Conservation (phyloP, 2,329 filamentous ascomycete genomes). For the Aurifilum marmelostoma region DNA sequence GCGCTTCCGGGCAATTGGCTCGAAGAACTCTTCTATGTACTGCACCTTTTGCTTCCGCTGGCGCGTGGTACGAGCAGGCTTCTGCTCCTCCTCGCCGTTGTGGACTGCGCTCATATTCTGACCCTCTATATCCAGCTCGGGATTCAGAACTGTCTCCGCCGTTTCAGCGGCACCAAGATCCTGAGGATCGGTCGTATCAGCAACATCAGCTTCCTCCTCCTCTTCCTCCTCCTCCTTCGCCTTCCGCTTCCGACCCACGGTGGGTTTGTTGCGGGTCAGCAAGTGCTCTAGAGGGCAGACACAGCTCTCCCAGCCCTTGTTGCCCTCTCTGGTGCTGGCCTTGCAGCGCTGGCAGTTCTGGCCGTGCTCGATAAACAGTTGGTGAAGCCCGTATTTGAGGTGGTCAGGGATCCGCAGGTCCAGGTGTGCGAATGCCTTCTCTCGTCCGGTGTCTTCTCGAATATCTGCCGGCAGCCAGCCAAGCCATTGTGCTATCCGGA, state of each 20-base stretch:
- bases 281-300: conserved; percentile 48
- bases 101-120: neutral
- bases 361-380: conserved; percentile 58
- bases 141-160: neutral
- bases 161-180: neutral
- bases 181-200: neutral
- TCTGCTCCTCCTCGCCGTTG: neutral
- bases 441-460: conserved; percentile 35
- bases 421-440: conserved; percentile 56
- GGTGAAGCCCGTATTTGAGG: conserved; percentile 59
- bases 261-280: conserved; percentile 32
- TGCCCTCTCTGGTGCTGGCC: conserved; percentile 58
- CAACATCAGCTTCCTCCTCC: neutral
- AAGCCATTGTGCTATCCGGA: conserved; percentile 55
- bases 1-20: neutral
- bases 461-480: conserved; percentile 58
- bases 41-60: neutral
- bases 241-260: conserved; percentile 1
- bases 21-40: neutral
- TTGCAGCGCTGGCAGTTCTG: conserved; percentile 52
- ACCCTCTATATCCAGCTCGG: neutral
- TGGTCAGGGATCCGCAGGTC: conserved; percentile 55
- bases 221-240: neutral
- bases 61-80: neutral
- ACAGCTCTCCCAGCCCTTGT: conserved; percentile 63